Percentiles rank a stretch among this genome's conserved stretches.
Conservation (phyloP, 2,329 filamentous ascomycete genomes). For the Sarocladium kiliense region DNA sequence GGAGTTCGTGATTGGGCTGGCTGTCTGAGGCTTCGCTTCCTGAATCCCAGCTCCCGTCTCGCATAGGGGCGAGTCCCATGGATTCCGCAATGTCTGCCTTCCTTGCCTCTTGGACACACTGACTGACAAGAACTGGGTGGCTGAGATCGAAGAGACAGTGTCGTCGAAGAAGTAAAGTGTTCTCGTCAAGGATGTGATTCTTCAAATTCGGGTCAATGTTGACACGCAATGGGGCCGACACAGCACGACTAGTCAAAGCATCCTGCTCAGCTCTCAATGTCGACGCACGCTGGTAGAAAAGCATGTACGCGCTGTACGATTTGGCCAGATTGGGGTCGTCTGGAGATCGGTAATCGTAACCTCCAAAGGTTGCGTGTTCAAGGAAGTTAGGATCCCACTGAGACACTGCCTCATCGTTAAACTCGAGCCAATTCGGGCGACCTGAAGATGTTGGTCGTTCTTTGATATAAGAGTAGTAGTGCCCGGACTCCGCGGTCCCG, state of each 20-base stretch:
- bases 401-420: slow-evolving; percentile 84
- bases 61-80: neutral
- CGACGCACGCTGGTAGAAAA: slow-evolving; percentile 86
- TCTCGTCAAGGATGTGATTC: slow-evolving; percentile 64
- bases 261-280: slow-evolving; percentile 49
- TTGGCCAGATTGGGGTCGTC: slow-evolving; percentile 50
- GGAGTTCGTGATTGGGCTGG: slow-evolving; percentile 22
- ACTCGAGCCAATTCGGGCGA: slow-evolving; percentile 71
- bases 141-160: slow-evolving; percentile 75
- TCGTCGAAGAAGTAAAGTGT: slow-evolving; percentile 66
- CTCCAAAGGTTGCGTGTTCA: slow-evolving; percentile 76
- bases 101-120: neutral
- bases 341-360: slow-evolving; percentile 49
- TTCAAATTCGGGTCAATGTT: slow-evolving; percentile 39
- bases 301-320: slow-evolving; percentile 88
- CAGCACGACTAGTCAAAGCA: slow-evolving; percentile 24
- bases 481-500: slow-evolving; percentile 87
- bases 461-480: slow-evolving; percentile 95
- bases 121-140: slow-evolving; percentile 59
- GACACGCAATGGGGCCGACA: slow-evolving; percentile 34
- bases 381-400: slow-evolving; percentile 71
- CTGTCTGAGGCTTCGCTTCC: slow-evolving; percentile 1
- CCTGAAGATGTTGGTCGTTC: slow-evolving; percentile 58
- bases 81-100: neutral
- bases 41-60: neutral